Percentiles rank a stretch among this genome's conserved stretches.
Conservation (phyloP, 768 basidiomycete genomes). For the Antrodiella citrinella region DNA sequence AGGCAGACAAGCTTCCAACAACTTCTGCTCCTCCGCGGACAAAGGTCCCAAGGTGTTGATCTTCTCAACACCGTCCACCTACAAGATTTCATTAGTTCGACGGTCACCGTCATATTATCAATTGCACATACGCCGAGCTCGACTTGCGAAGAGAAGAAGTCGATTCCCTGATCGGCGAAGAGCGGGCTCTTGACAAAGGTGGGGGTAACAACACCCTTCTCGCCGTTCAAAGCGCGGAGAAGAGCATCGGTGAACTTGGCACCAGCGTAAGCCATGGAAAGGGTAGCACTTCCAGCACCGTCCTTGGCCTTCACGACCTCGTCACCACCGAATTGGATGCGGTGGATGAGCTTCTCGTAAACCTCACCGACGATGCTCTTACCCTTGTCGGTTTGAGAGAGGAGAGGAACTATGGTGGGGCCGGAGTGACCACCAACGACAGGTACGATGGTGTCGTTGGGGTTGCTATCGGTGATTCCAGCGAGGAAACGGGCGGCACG, state of each 20-base stretch:
- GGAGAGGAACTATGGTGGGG: conserved; percentile 93
- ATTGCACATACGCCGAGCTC: conserved; percentile 76
- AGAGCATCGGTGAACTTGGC: conserved; percentile 60
- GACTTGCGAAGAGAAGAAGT: conserved; percentile 92
- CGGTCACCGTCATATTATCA: neutral
- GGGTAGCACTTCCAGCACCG: conserved; percentile 66
- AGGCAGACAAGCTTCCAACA: conserved; percentile 81
- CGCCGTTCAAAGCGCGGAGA: conserved; percentile 56
- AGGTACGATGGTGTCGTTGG: conserved; percentile 62
- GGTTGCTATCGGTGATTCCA: conserved; percentile 55
- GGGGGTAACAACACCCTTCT: conserved; percentile 65
- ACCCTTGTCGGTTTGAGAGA: conserved; percentile 73
- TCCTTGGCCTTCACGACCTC: conserved; percentile 99
- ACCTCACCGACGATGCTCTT: conserved; percentile 67
- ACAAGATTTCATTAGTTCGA: conserved; percentile 11
- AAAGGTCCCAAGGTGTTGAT: conserved; percentile 80
- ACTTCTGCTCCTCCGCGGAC: conserved; percentile 74
- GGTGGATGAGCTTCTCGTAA: conserved; percentile 74
- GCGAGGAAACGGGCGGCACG: conserved; percentile 89
- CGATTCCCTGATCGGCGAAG: conserved; percentile 76
- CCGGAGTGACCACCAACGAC: conserved; percentile 96
- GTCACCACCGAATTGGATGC: conserved; percentile 97
- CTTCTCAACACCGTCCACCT: conserved; percentile 86
- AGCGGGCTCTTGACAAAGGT: conserved; percentile 88
- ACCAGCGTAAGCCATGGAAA: conserved; percentile 74